Conservation (phyloP, 2,329 filamentous ascomycete species). For the Juglanconis sp. region DNA sequence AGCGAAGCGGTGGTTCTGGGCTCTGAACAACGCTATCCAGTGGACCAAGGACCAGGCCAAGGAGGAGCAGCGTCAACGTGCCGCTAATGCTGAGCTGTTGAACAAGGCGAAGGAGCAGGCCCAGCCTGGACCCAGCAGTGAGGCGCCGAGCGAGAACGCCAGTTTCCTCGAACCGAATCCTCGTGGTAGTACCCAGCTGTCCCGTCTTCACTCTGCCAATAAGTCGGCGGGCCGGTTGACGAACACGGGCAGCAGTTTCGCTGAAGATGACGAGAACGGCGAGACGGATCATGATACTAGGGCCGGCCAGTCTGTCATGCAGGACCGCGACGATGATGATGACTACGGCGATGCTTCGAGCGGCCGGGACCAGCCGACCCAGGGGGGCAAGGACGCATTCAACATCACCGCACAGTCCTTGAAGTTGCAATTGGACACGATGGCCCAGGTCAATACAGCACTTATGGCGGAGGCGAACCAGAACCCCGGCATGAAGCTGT, state of each 20-base stretch:
- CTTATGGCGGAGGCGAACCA: constrained; percentile 67
- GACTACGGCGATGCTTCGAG: constrained; percentile 80
- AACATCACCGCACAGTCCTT: constrained; percentile 96
- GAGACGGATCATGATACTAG: constrained; percentile 18
- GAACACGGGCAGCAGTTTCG: constrained; percentile 47
- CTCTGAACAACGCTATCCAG: constrained; percentile 96
- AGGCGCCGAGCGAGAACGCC: constrained; percentile 49
- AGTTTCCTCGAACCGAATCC: constrained; percentile 44
- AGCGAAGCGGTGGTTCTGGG: constrained; percentile 98
- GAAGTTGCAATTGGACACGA: constrained; percentile 85
- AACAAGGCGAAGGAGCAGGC: constrained; percentile 71
- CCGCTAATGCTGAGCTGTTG: constrained; percentile 70
- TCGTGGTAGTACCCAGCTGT: constrained; percentile 44
- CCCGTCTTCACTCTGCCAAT: constrained; percentile 37
- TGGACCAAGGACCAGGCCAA: constrained; percentile 97
- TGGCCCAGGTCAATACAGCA: constrained; percentile 81
- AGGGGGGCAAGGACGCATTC: constrained; percentile 83
- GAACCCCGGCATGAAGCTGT: constrained; percentile 69
- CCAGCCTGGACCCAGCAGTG: constrained; percentile 42
- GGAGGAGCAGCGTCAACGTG: constrained; percentile 77
- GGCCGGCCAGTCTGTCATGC: constrained; percentile 30
- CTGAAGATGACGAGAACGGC: constrained; percentile 44
- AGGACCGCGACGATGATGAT: constrained; percentile 62
- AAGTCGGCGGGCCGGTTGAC: constrained; percentile 33
- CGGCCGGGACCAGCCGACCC: constrained; percentile 65